A percentile compares a stretch with the other conserved stretches of the same genome.
Conservation (phyloP, 805 yeast species). For the Candida golubevii region DNA sequence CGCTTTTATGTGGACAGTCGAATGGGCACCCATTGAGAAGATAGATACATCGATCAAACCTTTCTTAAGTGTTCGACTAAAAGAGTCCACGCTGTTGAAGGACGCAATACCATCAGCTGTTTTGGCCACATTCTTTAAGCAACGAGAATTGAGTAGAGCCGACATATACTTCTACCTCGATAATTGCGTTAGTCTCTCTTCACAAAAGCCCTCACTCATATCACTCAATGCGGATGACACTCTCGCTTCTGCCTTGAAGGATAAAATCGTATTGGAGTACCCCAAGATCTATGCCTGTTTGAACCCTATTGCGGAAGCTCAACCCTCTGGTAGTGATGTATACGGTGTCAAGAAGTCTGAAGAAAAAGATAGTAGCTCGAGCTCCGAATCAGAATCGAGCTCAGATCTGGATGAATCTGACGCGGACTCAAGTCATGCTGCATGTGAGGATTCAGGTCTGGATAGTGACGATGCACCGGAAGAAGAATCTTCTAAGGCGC, state of each 20-base stretch:
- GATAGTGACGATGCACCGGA: slow-evolving; percentile 30
- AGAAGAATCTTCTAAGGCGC: slow-evolving; percentile 27
- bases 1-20: slow-evolving; percentile 73
- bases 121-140: slow-evolving; percentile 16
- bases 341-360: slow-evolving; percentile 16
- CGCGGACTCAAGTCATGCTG: slow-evolving; percentile 1
- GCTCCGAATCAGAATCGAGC: slow-evolving; percentile 3
- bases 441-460: slow-evolving; percentile 12
- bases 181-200: slow-evolving; percentile 23
- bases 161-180: slow-evolving; percentile 30
- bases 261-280: slow-evolving; percentile 65
- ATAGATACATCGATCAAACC: slow-evolving; percentile 23
- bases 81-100: slow-evolving; percentile 31
- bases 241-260: slow-evolving; percentile 48
- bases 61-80: slow-evolving; percentile 42
- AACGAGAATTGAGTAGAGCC: slow-evolving; percentile 20
- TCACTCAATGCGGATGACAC: slow-evolving; percentile 29
- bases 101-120: slow-evolving; percentile 42
- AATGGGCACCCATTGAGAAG: slow-evolving; percentile 51
- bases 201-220: slow-evolving; percentile 26
- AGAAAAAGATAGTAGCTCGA: slow-evolving; percentile 8
- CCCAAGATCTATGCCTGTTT: slow-evolving; percentile 59
- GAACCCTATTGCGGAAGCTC: not conserved
- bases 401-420: slow-evolving; percentile 8
- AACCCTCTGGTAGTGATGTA: slow-evolving; percentile 1